A percentile compares a stretch with the other conserved stretches of the same genome.
These are phyloP conservation scores for Ilyonectria mors-panacis DNA, from an alignment of 2,329 filamentous ascomycete species.

Conservation along the genomic window DNA sequence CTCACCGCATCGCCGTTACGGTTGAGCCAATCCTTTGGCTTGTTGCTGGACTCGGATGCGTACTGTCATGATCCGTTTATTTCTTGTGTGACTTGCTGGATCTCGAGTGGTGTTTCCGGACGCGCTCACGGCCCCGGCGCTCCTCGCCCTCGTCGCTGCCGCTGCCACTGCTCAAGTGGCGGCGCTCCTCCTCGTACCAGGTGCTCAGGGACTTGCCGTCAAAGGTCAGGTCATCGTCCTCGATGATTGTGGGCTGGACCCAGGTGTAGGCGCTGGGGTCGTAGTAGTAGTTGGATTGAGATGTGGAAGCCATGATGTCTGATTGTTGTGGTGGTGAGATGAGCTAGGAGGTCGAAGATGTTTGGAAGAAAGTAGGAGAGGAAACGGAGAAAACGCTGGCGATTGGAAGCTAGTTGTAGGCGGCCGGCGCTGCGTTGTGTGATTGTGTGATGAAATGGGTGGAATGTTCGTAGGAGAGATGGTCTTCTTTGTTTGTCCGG, in stretches of 20 bases:
- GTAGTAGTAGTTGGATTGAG: conserved; percentile 51
- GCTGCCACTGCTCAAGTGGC: conserved; percentile 58
- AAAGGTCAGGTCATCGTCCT: conserved; percentile 74
- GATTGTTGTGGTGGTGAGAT: conserved; percentile 7
- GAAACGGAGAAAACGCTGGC: conserved; percentile 9
- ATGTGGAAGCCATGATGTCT: conserved; percentile 42
- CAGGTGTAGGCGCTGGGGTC: conserved; percentile 57
- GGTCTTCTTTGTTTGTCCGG: conserved; percentile 39
- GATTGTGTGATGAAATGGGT: conserved; percentile 1
- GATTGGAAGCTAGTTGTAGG: conserved; percentile 18
- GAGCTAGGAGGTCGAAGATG: conserved; percentile 3
- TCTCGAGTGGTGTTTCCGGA: conserved; percentile 50
- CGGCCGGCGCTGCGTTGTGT: conserved; percentile 25
- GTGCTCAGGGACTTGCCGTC: conserved; percentile 71
- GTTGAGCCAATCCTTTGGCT: not conserved
- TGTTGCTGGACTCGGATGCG: not conserved
- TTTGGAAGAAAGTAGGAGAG: not conserved
- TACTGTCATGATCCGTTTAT: conserved; percentile 35
- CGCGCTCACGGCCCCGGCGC: conserved; percentile 57
- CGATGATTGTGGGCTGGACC: conserved; percentile 70
- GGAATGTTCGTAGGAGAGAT: not conserved
- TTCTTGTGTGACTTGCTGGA: conserved; percentile 52
- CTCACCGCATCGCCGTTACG: conserved; percentile 8
- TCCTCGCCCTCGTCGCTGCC: conserved; percentile 56
- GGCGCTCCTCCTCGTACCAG: conserved; percentile 73